Base-by-base conservation (phyloP, 306 rosid genomes). In the Morella rubra region DNA sequence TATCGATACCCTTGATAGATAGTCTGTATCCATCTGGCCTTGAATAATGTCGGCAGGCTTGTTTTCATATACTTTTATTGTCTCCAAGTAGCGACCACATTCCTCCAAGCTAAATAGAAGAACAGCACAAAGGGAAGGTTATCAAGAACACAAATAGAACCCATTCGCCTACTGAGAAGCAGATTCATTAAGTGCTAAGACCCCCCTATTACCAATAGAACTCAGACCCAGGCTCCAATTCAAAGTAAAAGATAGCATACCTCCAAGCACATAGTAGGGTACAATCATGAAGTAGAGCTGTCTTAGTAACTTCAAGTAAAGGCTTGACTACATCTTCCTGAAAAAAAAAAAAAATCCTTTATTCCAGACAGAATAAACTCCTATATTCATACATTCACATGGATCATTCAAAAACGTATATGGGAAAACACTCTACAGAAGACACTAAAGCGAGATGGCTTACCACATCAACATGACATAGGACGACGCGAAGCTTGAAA, bases 31-130 rank as follows among this genome's bases (percentile, higher is more conserved):
- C 95, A 90, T 90, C 81, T 95, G 98, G 76, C 98, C 98, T 87
- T 95, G 98, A 80, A 95, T 95, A 72, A 92, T 85, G 80, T 95
- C 98, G 60, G 98, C 98, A 47, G 97, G 90, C 87, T 95, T 95
- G 85, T 92, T 95, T 88, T 92, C 98, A 45, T 95, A 92, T 12
- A 95, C 95, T 86, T 95, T 95, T 74, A 95, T 84, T 20, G 96
- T 95, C 84, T 95, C 98, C 91, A 95, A 79, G 81, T 95, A 95
- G 75, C 97, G 98, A 56, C 98, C 98, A 72, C 98, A 95, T 82
- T 92, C 98, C 93, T 95, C 98, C 85, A 95, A 81, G 81, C 98
- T 94, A 79, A 32, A 32, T 32, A 74, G 64, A 49, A 73, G 54
- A 81, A 77, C 70, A 78, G 56, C 5, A 74, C 46, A 69, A 84